A percentile compares a stretch with the other conserved stretches of the same genome.
These are phyloP conservation scores for Trichopus zeylanicus DNA, from an alignment of 116 monocot species.

Conservation along the genomic window DNA sequence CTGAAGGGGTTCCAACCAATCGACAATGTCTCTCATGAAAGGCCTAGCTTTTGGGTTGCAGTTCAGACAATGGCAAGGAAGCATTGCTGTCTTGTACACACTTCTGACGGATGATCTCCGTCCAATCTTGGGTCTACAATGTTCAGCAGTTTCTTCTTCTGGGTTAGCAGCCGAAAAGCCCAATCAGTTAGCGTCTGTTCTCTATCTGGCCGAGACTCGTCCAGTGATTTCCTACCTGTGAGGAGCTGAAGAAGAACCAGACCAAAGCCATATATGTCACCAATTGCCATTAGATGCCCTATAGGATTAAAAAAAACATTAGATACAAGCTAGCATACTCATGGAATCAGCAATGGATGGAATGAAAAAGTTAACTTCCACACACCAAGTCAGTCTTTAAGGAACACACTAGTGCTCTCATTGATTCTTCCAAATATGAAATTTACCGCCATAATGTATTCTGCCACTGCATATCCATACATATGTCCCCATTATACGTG, in stretches of 20 bases:
- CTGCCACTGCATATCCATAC: slow-evolving; percentile 68
- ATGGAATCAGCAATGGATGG: too few relatives aligned
- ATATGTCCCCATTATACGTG: slow-evolving; percentile 78
- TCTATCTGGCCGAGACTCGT: slow-evolving; percentile 51
- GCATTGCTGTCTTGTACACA: slow-evolving; percentile 49
- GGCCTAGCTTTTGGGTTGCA: slow-evolving; percentile 84
- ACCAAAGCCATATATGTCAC: slow-evolving; percentile 85
- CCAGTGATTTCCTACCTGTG: slow-evolving; percentile 62
- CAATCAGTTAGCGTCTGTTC: slow-evolving; percentile 76
- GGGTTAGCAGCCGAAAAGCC: slow-evolving; percentile 49
- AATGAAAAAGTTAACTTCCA: too few relatives aligned
- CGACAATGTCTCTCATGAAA: slow-evolving; percentile 80
- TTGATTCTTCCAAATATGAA: too few relatives aligned
- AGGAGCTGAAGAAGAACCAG: slow-evolving; percentile 73
- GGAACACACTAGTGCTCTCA: too few relatives aligned
- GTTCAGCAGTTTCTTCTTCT: slow-evolving; percentile 45
- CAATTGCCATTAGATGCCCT: slow-evolving; percentile 75
- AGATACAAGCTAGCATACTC: too few relatives aligned
- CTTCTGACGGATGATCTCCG: slow-evolving; percentile 58
- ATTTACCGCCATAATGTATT: slow-evolving; percentile 67
- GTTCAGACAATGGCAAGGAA: slow-evolving; percentile 76
- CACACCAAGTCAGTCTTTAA: too few relatives aligned
- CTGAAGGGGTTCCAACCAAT: slow-evolving; percentile 66
- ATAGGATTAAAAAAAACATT: neutral
- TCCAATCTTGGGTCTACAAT: slow-evolving; percentile 64